phyloP scores from a whole-genome alignment of 495 filamentous ascomycete genomes.

The Penicillium fimorum region DNA sequence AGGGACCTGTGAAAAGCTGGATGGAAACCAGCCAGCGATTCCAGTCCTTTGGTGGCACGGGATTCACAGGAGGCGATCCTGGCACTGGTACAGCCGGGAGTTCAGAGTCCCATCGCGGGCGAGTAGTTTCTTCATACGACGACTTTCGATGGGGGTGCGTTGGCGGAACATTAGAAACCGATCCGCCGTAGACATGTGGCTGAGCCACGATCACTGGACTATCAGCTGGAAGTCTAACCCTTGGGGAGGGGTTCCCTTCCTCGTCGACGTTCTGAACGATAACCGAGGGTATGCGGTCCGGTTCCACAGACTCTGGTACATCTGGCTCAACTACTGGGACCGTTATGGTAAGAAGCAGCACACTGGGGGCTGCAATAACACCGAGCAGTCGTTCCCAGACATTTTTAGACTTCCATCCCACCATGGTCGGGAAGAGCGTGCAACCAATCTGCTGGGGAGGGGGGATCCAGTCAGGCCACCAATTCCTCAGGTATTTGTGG shows the following conservation, averaged over 20 bases:
- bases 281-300: slow-evolving; percentile 40
- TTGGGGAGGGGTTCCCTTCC: slow-evolving; percentile 24
- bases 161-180: slow-evolving; percentile 11
- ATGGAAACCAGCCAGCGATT: slow-evolving; percentile 85
- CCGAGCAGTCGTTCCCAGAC: slow-evolving; percentile 76
- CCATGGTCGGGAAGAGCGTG: slow-evolving; percentile 87
- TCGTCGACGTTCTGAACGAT: slow-evolving; percentile 34
- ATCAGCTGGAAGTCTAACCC: slow-evolving; percentile 44
- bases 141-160: slow-evolving; percentile 21
- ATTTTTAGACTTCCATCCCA: slow-evolving; percentile 71
- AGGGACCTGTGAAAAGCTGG: slow-evolving; percentile 83
- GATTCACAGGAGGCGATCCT: slow-evolving; percentile 18
- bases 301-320: slow-evolving; percentile 43
- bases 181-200: slow-evolving; percentile 12
- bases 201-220: slow-evolving; percentile 36
- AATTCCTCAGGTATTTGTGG: slow-evolving; percentile 35
- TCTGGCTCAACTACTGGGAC: slow-evolving; percentile 82
- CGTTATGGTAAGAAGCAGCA: slow-evolving; percentile 87
- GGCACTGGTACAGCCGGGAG: slow-evolving; percentile 31
- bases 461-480: slow-evolving; percentile 74
- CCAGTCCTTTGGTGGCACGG: slow-evolving; percentile 56
- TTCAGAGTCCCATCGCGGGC: slow-evolving; percentile 45
- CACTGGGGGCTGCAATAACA: slow-evolving; percentile 77
- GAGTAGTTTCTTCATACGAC: slow-evolving; percentile 9
- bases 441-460: slow-evolving; percentile 64